Base-by-base conservation (phyloP, 306 rosid species). In the Vigna nakashimae region DNA sequence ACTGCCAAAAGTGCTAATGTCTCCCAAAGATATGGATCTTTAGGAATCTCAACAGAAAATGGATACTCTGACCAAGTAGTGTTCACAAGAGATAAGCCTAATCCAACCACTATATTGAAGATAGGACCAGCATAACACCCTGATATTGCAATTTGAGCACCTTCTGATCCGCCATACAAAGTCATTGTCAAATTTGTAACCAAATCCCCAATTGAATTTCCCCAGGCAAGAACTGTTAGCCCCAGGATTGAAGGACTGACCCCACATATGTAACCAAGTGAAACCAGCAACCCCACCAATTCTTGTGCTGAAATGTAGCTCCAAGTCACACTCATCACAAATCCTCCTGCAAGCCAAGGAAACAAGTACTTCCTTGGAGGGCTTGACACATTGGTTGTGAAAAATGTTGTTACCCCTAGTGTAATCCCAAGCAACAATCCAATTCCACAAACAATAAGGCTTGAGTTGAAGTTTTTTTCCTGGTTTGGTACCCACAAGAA, bases 151-250 rank as follows among this genome's bases (percentile, higher is more conserved):
- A 80, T 75, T 24, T 87, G 91, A 52, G 82, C 76, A 62, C 89
- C 91, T 69, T 85, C 82, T 32, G 84, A 56, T 48, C 89, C 91
- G 22, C 85, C 87, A 53, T 82, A 49, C 55, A 85, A 71, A 11
- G 91, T 86, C 91, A 87, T 79, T 4, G 89, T 85, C 45, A 85
- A 70, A 60, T 87, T 87, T 58, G 91, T 77, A 16, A 75, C 86
- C 3, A 87, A 69, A 75, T 87, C 91, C 15, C 86, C 90, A 6
- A 94, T 80, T 18, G 98, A 94, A 82, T 94, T 94, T 0, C 98
- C 98, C 98, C 98, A 94, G 0, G 98, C 98, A 13, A 94, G 95
- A 24, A 92, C 84, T 16, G 98, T 92, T 3, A 92, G 83, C 50
- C 97, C 98, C 17, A 94, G 76, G 5, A 90, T 82, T 46, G 98